phyloP scores from a whole-genome alignment of 2,329 filamentous ascomycete species.

The Colletotrichum aenigma region DNA sequence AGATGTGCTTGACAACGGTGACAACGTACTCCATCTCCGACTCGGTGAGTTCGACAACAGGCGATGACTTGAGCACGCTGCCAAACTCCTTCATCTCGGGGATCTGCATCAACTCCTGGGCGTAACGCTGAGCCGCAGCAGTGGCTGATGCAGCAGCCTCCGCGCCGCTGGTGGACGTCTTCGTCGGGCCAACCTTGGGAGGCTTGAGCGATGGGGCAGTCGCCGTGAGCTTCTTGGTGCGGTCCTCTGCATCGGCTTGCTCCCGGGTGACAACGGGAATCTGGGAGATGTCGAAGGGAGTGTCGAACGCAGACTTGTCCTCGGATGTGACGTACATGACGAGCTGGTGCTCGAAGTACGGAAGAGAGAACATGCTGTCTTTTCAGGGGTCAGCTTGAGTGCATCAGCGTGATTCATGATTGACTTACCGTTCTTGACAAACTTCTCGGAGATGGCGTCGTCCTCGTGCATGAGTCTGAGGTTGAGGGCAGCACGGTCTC shows the following conservation, averaged over 20 bases:
- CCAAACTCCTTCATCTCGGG: constrained; percentile 93
- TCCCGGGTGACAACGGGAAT: constrained; percentile 94
- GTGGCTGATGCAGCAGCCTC: constrained; percentile 79
- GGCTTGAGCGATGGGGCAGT: constrained; percentile 93
- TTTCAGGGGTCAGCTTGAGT: not conserved
- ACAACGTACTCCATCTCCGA: constrained; percentile 98
- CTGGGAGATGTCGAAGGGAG: constrained; percentile 87
- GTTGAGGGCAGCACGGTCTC: constrained; percentile 93
- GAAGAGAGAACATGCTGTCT: constrained; percentile 96
- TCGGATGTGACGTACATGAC: constrained; percentile 97
- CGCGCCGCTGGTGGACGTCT: constrained; percentile 70
- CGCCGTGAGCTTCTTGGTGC: constrained; percentile 95
- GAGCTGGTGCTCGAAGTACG: constrained; percentile 94
- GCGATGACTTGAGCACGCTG: constrained; percentile 87
- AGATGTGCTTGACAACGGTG: constrained; percentile 91
- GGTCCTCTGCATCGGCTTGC: constrained; percentile 93
- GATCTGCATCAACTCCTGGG: constrained; percentile 84
- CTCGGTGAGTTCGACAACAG: constrained; percentile 88
- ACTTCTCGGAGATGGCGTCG: constrained; percentile 82
- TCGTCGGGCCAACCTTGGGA: constrained; percentile 79
- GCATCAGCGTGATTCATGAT: not conserved
- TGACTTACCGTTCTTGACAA: constrained; percentile 86
- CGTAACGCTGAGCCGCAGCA: constrained; percentile 85
- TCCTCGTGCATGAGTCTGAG: constrained; percentile 91
- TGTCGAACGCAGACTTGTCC: constrained; percentile 82